Evolutionary conservation across 768 basidiomycete genomes (phyloP), one percentile per base, ranked within the genome.

Genomic region (Pisolithus tinctorius): DNA sequence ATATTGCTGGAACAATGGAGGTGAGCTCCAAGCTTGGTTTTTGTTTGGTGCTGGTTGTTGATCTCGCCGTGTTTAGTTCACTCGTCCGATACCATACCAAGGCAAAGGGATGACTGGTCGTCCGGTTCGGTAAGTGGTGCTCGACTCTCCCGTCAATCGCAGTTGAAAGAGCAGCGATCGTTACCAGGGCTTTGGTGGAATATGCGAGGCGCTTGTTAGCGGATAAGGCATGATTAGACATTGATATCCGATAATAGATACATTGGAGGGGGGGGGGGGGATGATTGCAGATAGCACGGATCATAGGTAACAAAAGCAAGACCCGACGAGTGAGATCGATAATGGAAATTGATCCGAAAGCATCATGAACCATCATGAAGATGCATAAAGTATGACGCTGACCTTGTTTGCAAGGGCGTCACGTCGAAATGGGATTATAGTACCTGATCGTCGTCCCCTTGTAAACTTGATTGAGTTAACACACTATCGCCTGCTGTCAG

Each of bases 1-100:
- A 94, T 60, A 92, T 92, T 51, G 89, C 82, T 10, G 83, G 86
- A 13, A 69, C 78, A 16, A 88, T 88, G 86, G 86, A 89, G 69
- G 80, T 81, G 38, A 48, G 74, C 55, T 44, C 54, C 54, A 37
- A 49, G 50, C 10, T 57, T 51, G 1, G 34, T 56, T 4, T 42
- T 4, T 37, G 1, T 44, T 45, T 5, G 4, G 23, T 1, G 23
- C 43, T 8, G 23, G 4, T 37, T 6, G 40, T 56, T 41, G 47
- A 39, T 31, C 29, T 54, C 36, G 23, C 20, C 49, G 17, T 7
- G 10, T 29, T 29, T 49, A 81, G 78, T 76, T 76, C 23, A 78
- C 78, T 23, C 65, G 81, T 49, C 63, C 80, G 11, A 72, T 70
- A 0, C 75, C 78, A 1, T 90, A 90, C 68, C 77, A 81, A 61